Evolutionary conservation across 2,329 filamentous ascomycete genomes (phyloP), one percentile per base, ranked within the genome.

Genomic region (Helotiales sp.): DNA sequence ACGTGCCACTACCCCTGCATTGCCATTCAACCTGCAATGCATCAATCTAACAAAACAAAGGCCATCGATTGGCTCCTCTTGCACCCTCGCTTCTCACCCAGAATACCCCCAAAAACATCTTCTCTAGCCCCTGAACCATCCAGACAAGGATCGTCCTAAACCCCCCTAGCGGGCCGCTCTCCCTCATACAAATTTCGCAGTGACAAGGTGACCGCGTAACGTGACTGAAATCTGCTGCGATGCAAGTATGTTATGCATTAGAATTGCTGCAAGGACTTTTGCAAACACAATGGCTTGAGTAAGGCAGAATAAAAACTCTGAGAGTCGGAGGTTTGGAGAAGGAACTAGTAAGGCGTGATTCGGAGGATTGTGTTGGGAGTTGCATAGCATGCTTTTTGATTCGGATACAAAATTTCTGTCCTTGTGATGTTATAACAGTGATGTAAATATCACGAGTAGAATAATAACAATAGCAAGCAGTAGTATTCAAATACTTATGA

Each of bases 211-310:
- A 74, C 73, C 74, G 74, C 74, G 61, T 75, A 75, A 75, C 74
- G 70, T 76, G 74, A 75, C 69, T 47, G 63, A 67, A 69, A 62
- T 69, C 47, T 65, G 40, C 71, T 76, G 74, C 71, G 69, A 70
- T 71, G 71, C 72, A 73, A 69, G 68, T 75, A 75, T 76, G 73
- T 75, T 69, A 64, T 75, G 71, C 74, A 75, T 75, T 11, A 45
- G 68, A n/a, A n/a, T 24, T 60, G 22, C 22, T 40, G 62, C 30
- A 59, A 59, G 8, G 37, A 22, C 13, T 32, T 49, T 22, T 24
- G 7, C n/a, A 24, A 32, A 49, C 43, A 52, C 24, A 13, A 63
- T 37, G 22, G 30, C 30, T 52, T 50, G 20, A 37, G 26, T 37
- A 24, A 11, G 2, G 8, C 2, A 20, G 13, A 22, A 28, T 22